Evolutionary conservation across 2,329 filamentous ascomycete species (phyloP), one percentile per base, ranked within the genome.

Genomic region (Monosporascus sp.): DNA sequence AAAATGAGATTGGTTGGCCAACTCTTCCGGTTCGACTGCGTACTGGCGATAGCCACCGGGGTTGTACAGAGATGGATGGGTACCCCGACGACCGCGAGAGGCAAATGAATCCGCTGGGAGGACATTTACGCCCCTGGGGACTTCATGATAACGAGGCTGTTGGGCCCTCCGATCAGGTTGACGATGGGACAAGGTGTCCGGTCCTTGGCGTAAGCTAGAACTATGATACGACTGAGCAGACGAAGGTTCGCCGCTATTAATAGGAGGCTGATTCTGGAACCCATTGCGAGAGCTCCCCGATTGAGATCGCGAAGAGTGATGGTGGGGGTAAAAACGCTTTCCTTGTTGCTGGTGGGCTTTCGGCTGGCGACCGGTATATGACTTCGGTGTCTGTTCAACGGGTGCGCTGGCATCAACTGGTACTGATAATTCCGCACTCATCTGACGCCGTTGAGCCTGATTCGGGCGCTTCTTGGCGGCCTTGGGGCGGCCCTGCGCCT

Each of bases 381-480:
- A 57, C 27, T 66, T 64, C 24, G 63, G 62, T 44, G 67, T 53
- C 17, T 65, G 58, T 18, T 63, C 55, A 48, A 37, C 27, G 18
- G 57, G 49, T 22, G 52, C 49, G 52, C 74, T 73, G 14, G 74
- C 66, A 54, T 83, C 79, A 49, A 85, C 73, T 5, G 80, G 75
- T 46, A 85, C 78, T 0, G 79, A 76, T 18, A 84, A 61, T 57
- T 85, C 78, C 5, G 81, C 75, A 52, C 75, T 83, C 79, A 84
- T 82, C 60, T 85, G 81, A 22, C 83, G 77, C 48, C 83, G 75
- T 59, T 85, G 80, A 1, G 83, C 82, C 62, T 87, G 83, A 55
- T 87, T 87, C 3, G 73, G 77, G 22, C 82, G 79, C 77, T 83
- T 60, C 72, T 71, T 49, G 60, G 55, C n/a, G 63, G 52, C 50